Percentiles rank a stretch among this genome's conserved stretches.
Conservation (phyloP, 129 eudicot species). For the Oenanthe sinensis region DNA sequence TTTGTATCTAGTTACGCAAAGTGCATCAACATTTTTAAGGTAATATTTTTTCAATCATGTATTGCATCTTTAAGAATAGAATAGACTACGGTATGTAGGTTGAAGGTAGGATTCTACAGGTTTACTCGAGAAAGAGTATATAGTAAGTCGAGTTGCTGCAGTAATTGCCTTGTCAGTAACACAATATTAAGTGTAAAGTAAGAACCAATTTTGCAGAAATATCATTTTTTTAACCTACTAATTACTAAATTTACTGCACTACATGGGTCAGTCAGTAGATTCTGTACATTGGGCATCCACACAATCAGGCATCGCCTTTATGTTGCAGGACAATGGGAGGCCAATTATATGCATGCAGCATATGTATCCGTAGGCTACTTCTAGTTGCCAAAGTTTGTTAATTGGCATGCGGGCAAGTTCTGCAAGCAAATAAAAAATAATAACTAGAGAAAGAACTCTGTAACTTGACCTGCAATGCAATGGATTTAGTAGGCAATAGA, state of each 20-base stretch:
- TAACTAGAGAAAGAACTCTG: not conserved
- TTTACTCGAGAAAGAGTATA: not conserved
- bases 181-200: not conserved
- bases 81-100: not conserved
- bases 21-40: not conserved
- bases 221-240: not conserved
- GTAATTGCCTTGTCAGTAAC: not conserved
- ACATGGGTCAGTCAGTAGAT: not conserved
- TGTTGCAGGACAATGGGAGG: not conserved
- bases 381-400: not conserved
- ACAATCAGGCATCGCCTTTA: not conserved
- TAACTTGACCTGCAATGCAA: not conserved
- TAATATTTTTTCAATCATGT: not conserved
- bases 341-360: not conserved
- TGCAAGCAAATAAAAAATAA: not conserved
- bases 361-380: not conserved
- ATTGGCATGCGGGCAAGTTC: not conserved
- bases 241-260: not conserved
- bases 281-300: not conserved
- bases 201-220: not conserved
- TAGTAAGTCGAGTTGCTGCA: not conserved
- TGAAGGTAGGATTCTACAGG: not conserved
- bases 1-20: not conserved
- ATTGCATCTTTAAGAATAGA: not conserved
- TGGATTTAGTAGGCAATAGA: not conserved